Evolutionary conservation across 768 basidiomycete genomes (phyloP).

Genomic region (Lactarius hengduanensis): DNA sequence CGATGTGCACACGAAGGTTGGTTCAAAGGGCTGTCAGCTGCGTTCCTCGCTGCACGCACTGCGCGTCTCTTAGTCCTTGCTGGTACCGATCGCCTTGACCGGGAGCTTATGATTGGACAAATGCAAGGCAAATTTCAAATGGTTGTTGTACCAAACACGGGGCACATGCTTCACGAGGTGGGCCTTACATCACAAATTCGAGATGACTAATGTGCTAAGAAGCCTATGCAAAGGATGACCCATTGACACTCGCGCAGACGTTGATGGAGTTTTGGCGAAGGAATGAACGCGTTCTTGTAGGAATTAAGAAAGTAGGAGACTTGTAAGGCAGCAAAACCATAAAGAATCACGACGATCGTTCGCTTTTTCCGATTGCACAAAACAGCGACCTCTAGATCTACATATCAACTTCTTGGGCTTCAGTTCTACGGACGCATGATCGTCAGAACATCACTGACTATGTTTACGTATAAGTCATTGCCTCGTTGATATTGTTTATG

Average conservation of each 20-base stretch:
- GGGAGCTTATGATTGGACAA: constrained; percentile 88
- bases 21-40: constrained; percentile 81
- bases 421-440: not conserved
- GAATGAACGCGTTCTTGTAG: constrained; percentile 69
- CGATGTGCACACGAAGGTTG: constrained; percentile 57
- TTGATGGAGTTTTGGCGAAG: constrained; percentile 88
- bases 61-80: constrained; percentile 90
- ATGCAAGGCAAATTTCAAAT: constrained; percentile 91
- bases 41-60: constrained; percentile 73
- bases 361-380: not conserved
- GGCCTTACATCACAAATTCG: constrained; percentile 28
- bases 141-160: constrained; percentile 80
- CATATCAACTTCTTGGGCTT: not conserved
- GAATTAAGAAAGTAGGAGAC: constrained; percentile 60
- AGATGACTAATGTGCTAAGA: constrained; percentile 2
- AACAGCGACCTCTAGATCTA: not conserved
- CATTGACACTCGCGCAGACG: constrained; percentile 72
- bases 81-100: constrained; percentile 90
- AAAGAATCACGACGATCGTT: not conserved
- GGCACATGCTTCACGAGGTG: constrained; percentile 95
- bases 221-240: constrained; percentile 68
- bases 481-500: not conserved
- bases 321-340: constrained; percentile 25
- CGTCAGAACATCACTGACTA: not conserved
- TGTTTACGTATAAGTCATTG: not conserved